These are phyloP conservation scores for Vitis rupestris DNA, from an alignment of 164 flowering plant species.

Conservation along the genomic window DNA sequence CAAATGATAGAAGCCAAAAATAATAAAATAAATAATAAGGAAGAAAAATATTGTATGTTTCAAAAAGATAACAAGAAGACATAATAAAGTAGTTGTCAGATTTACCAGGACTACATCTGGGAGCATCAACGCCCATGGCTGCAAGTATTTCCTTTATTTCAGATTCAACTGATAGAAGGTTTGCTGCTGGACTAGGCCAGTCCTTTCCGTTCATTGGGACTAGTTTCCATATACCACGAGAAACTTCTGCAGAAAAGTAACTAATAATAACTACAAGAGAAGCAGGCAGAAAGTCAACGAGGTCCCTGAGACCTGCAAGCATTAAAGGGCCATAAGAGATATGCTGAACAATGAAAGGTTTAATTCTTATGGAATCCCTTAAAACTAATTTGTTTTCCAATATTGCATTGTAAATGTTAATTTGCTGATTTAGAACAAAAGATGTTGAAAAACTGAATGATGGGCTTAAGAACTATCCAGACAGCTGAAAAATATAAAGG, in stretches of 20 bases:
- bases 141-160: slow-evolving; percentile 74
- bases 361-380: not conserved
- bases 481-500: too few species aligned
- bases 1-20: too few species aligned
- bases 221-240: slow-evolving; percentile 93
- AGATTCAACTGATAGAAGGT: slow-evolving; percentile 56
- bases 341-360: not conserved
- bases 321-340: slow-evolving; percentile 10
- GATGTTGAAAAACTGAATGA: too few species aligned
- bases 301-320: slow-evolving; percentile 82
- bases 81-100: slow-evolving; percentile 1
- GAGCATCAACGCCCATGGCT: slow-evolving; percentile 65
- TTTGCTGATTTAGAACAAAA: not conserved
- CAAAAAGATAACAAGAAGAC: not conserved
- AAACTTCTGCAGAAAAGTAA: slow-evolving; percentile 86
- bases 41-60: too few species aligned
- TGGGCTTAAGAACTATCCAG: too few species aligned
- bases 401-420: not conserved
- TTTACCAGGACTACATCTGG: slow-evolving; percentile 52
- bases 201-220: slow-evolving; percentile 93
- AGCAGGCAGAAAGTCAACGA: slow-evolving; percentile 91
- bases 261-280: slow-evolving; percentile 72
- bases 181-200: slow-evolving; percentile 98
- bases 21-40: too few species aligned
- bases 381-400: not conserved